phyloP scores from a whole-genome alignment of 495 filamentous ascomycete species.

The Aspergillus heteromorphus region DNA sequence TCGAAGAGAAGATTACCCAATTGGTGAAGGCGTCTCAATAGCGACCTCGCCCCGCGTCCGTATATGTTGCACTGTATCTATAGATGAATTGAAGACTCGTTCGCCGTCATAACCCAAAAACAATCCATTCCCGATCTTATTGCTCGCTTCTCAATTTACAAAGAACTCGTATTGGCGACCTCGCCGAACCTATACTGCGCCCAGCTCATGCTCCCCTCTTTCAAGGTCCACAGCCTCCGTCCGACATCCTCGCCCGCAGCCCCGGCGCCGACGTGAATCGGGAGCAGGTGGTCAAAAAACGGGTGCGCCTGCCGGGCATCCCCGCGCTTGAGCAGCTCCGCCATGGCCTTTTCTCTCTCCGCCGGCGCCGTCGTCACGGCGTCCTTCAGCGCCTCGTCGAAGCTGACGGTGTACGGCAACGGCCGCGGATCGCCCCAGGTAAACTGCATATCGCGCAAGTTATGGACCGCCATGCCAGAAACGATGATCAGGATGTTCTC shows the following conservation, averaged over 20 bases:
- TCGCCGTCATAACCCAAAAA: slow-evolving; percentile 2
- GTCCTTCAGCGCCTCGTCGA: slow-evolving; percentile 73
- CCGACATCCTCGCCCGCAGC: slow-evolving; percentile 61
- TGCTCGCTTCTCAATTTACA: slow-evolving; percentile 8
- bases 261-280: slow-evolving; percentile 68
- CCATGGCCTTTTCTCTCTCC: slow-evolving; percentile 58
- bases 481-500: slow-evolving; percentile 69
- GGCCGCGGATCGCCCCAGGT: slow-evolving; percentile 40
- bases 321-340: slow-evolving; percentile 50
- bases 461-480: slow-evolving; percentile 86
- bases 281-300: slow-evolving; percentile 73
- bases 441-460: slow-evolving; percentile 61
- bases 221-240: slow-evolving; percentile 57
- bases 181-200: slow-evolving; percentile 71
- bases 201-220: slow-evolving; percentile 67
- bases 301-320: slow-evolving; percentile 78
- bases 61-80: slow-evolving; percentile 38
- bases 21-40: slow-evolving; percentile 64
- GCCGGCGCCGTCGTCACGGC: slow-evolving; percentile 50
- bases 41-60: slow-evolving; percentile 15
- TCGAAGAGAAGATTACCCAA: slow-evolving; percentile 79
- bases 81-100: slow-evolving; percentile 34
- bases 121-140: slow-evolving; percentile 4
- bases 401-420: slow-evolving; percentile 64
- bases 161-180: slow-evolving; percentile 31